Base-by-base conservation (phyloP, 2,329 filamentous ascomycete species). In the Colletotrichum sansevieriae region DNA sequence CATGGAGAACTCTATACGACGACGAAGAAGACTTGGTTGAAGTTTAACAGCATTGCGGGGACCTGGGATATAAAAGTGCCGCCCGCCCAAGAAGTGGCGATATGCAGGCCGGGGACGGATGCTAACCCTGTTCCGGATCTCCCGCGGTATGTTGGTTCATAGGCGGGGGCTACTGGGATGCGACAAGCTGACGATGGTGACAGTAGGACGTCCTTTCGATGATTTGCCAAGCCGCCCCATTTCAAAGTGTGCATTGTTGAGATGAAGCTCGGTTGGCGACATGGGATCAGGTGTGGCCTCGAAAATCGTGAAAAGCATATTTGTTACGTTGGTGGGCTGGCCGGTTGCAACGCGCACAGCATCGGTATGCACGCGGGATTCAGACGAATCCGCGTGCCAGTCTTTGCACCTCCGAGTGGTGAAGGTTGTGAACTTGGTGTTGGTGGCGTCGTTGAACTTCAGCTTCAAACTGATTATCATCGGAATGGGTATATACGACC, bases 41-140 rank as follows among this genome's bases (percentile, higher is more conserved):
- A 54, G 18, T 33, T 22, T 25, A 13, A 20, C 37, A 44, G 35
- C 44, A 4, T 2, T 18, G 18, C 18, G 52, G 39, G 35, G 25
- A 55, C 22, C 49, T 52, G 49, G 49, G 49, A 52, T 18, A 49
- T 33, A 44, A 44, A 54, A 47, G 46, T 39, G 39, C 47, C 56
- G 56, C 47, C 29, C 39, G 39, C 39, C 39, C 44, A 65, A 5
- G 4, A 25, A 25, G 25, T 4, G 4, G 25, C 25, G 25, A 5
- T 25, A 25, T 25, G 4, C 25, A 25, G 25, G 25, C 25, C 25
- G 25, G 3, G 47, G 18, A 44, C 25, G 20, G 43, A 18, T 47
- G 37, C 44, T 43, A 11, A 37, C 18, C 44, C 37, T 4, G 15
- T 35, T 22, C 37, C 46, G 46, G 20, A 35, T 51, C 47, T 51